Conservation (phyloP, 1,284 basidiomycete species). For the Wallemia mellicola region DNA sequence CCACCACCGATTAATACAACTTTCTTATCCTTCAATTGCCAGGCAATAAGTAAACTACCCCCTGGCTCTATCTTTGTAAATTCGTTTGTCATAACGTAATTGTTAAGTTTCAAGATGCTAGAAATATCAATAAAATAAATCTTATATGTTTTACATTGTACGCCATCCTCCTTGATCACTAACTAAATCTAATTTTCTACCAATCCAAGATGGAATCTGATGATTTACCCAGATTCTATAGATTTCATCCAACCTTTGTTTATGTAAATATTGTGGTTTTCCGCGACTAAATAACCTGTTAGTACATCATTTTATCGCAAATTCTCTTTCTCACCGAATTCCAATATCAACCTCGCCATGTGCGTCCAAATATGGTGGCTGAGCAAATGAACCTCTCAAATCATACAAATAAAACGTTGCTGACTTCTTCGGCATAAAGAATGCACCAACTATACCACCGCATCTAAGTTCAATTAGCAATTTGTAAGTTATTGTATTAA, state of each 20-base stretch:
- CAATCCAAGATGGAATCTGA: slow-evolving; percentile 16
- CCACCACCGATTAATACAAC: slow-evolving; percentile 76
- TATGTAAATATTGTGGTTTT: slow-evolving; percentile 15
- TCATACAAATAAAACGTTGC: slow-evolving; percentile 16
- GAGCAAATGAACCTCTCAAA: slow-evolving; percentile 16
- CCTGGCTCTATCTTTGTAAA: slow-evolving; percentile 27
- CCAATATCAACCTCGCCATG: slow-evolving; percentile 19
- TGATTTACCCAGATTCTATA: slow-evolving; percentile 16
- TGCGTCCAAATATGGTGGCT: slow-evolving; percentile 18
- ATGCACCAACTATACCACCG: slow-evolving; percentile 15
- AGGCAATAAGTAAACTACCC: slow-evolving; percentile 51
- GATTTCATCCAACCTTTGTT: slow-evolving; percentile 17
- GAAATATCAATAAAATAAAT: background rate
- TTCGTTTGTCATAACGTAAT: slow-evolving; percentile 51
- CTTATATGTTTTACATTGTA: slow-evolving; percentile 10
- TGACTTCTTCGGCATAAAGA: slow-evolving; percentile 17
- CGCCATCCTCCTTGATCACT: slow-evolving; percentile 16
- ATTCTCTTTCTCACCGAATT: slow-evolving; percentile 13
- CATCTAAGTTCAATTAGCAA: slow-evolving; percentile 12
- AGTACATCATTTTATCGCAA: no score
- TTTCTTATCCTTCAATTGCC: slow-evolving; percentile 46
- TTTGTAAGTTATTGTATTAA: background rate
- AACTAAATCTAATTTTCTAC: slow-evolving; percentile 14
- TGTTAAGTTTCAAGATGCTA: no score
- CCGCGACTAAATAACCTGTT: no score